Percentiles rank a stretch among this genome's conserved stretches.
Conservation (phyloP, 139 green algal genomes). For the Chlorella ohadii region DNA sequence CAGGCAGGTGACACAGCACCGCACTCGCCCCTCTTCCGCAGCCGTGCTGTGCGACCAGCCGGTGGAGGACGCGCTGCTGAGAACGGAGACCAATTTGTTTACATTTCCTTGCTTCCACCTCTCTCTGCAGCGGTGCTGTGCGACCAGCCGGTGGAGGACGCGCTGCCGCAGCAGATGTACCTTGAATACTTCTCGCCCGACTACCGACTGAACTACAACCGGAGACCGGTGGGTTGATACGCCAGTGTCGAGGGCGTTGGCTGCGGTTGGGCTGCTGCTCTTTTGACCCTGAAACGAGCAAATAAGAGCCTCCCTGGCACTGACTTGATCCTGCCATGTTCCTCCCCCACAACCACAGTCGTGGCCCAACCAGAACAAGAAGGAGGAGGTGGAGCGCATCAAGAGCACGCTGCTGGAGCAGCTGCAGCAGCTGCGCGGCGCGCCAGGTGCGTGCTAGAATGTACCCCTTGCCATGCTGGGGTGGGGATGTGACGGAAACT, state of each 20-base stretch:
- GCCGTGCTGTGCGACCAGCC: slow-evolving; percentile 53
- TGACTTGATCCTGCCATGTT: too few relatives aligned
- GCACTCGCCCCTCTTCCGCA: slow-evolving; percentile 1
- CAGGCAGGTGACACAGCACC: too few relatives aligned
- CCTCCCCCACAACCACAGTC: slow-evolving; percentile 33
- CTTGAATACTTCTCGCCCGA: slow-evolving; percentile 76
- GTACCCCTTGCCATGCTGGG: too few relatives aligned
- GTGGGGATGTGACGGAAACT: too few relatives aligned
- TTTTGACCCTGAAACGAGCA: too few relatives aligned
- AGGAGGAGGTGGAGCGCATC: slow-evolving; percentile 77
- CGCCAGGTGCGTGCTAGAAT: slow-evolving; percentile 65
- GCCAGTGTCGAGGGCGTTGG: too few relatives aligned
- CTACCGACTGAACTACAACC: slow-evolving; percentile 47
- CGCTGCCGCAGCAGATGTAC: slow-evolving; percentile 72
- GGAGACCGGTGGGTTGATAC: not conserved
- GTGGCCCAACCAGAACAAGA: slow-evolving; percentile 78
- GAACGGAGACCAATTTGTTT: slow-evolving; percentile 6
- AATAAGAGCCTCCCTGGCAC: too few relatives aligned
- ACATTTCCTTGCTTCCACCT: too few relatives aligned
- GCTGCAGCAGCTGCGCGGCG: slow-evolving; percentile 63
- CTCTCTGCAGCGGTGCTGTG: slow-evolving; percentile 46
- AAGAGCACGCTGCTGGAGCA: slow-evolving; percentile 74
- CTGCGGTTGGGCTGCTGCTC: too few relatives aligned
- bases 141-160: slow-evolving; percentile 55
- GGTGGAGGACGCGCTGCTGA: slow-evolving; percentile 36